Conservation (phyloP, 768 basidiomycete species). For the Tulasnella sp. region DNA sequence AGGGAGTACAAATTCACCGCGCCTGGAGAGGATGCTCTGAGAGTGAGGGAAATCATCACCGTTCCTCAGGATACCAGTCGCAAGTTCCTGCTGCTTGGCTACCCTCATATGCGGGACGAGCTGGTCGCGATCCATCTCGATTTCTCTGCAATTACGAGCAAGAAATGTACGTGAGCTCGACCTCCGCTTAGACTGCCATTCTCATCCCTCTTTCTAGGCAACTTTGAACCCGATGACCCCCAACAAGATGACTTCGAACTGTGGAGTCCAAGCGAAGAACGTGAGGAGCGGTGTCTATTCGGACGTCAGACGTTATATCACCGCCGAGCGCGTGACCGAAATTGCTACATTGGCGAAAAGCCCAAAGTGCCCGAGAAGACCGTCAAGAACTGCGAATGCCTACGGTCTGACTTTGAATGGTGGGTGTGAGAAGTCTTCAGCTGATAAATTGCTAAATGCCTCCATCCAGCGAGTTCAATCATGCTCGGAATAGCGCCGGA, state of each 20-base stretch:
- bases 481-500: conserved; percentile 53
- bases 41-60: conserved; percentile 69
- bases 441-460: neutral
- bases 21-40: conserved; percentile 44
- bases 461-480: conserved; percentile 75
- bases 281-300: conserved; percentile 83
- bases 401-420: conserved; percentile 85
- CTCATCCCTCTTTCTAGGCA: conserved; percentile 37
- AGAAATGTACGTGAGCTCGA: conserved; percentile 48
- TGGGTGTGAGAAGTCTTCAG: conserved; percentile 27
- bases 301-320: conserved; percentile 92
- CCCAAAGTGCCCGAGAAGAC: conserved; percentile 42
- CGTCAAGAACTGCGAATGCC: conserved; percentile 64
- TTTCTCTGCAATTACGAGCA: conserved; percentile 64
- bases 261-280: conserved; percentile 88
- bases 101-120: conserved; percentile 32
- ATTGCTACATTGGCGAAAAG: conserved; percentile 74
- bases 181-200: neutral
- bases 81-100: conserved; percentile 78
- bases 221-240: conserved; percentile 56
- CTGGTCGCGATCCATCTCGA: conserved; percentile 78
- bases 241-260: conserved; percentile 88
- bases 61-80: conserved; percentile 85
- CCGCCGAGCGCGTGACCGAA: conserved; percentile 63
- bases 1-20: conserved; percentile 63